Evolutionary conservation across 2,329 filamentous ascomycete species (phyloP), one percentile per base, ranked within the genome.

Genomic region (Ceratocystis variospora): DNA sequence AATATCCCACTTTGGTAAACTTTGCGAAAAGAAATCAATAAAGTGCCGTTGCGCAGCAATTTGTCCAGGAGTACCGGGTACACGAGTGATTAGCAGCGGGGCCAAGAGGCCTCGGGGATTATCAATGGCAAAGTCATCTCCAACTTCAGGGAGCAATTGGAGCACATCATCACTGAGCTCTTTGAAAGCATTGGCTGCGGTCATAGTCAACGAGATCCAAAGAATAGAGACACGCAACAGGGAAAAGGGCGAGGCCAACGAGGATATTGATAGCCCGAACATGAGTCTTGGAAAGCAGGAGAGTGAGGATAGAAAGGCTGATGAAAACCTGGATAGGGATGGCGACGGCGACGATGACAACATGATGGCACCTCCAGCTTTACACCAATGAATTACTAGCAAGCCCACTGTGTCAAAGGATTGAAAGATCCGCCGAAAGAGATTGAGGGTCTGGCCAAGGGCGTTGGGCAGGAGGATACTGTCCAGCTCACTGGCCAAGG

Each of bases 1-100:
- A 55, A 96, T 74, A 4, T 78, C 81, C 94, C 94, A 99, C 45
- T 83, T 77, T 0, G 93, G 91, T 25, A 97, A 83, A 19, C 85
- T 79, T 5, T 78, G 79, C 62, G 76, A 76, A 77, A 97, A 96
- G 81, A 94, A 97, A 73, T 87, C 78, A 72, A 87, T 83, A 72
- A 99, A 90, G 76, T 97, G 93, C 55, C 84, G 80, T 71, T 94
- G 87, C 2, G 89, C 90, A 64, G 81, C 81, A 17, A 77, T 74
- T 15, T 87, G 90, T 33, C 90, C 91, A 0, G 86, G 80, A 0
- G 91, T 96, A 17, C 92, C 94, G 5, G 94, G 89, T 0, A 99
- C 92, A 68, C 94, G 88, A 0, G 94, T 87, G 63, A 88, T 85
- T 65, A 99, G 80, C 71, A 99, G 92, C 0, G 93, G 94, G 2